A percentile compares a stretch with the other conserved stretches of the same genome.
Evolutionary conservation across 148 eudicot genomes (phyloP).

Genomic region (Rhododendron henanense): DNA sequence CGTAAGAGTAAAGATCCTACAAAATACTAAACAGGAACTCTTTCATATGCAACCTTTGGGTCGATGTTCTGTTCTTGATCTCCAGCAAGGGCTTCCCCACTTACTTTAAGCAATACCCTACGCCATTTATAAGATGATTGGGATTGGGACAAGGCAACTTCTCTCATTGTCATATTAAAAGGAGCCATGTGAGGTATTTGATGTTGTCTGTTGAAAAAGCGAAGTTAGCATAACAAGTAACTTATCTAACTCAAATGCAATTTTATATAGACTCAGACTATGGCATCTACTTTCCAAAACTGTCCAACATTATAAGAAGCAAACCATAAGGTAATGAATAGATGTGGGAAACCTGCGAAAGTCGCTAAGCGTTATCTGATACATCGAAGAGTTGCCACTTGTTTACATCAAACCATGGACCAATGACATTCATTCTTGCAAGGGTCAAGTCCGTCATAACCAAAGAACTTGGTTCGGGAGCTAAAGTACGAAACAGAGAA

Average conservation of each 20-base stretch:
- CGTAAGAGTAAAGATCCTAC: neutral
- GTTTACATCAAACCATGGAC: no score
- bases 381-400: no score
- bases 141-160: conserved; percentile 38
- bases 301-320: neutral
- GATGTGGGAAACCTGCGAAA: no score
- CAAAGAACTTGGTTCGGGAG: neutral
- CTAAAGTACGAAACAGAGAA: neutral
- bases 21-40: neutral
- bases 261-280: neutral
- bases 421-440: no score
- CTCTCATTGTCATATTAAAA: conserved; percentile 45
- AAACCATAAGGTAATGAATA: neutral
- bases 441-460: neutral
- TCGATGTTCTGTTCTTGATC: conserved; percentile 86
- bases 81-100: conserved; percentile 98
- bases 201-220: conserved; percentile 33
- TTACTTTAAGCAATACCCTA: conserved; percentile 93
- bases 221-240: neutral
- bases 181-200: conserved; percentile 37
- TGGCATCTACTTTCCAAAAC: neutral
- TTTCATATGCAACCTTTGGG: conserved; percentile 61
- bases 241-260: neutral
- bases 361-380: no score
- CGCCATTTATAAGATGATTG: conserved; percentile 65